phyloP scores from a whole-genome alignment of 148 eudicot genomes.

The Bassia scoparia region DNA sequence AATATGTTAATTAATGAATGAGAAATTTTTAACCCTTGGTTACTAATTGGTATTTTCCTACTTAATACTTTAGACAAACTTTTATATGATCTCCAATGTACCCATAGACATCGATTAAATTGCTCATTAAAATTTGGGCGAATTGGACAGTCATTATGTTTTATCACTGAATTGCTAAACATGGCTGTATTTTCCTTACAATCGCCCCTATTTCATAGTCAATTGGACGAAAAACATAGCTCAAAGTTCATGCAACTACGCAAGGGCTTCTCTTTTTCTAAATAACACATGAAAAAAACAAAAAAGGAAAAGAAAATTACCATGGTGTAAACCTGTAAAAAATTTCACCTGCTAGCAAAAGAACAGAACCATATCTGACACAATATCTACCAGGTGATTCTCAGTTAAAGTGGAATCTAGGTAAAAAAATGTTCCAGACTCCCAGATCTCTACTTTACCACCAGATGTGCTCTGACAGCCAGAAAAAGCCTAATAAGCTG shows the following conservation, averaged over 20 bases:
- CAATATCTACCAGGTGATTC: conserved; percentile 1
- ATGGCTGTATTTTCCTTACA: background rate
- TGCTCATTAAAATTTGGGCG: too few species aligned
- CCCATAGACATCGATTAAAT: too few species aligned
- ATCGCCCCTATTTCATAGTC: background rate
- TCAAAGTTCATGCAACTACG: background rate
- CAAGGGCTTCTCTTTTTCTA: background rate
- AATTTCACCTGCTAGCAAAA: conserved; percentile 9
- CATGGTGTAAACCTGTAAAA: background rate
- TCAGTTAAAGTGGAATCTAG: background rate
- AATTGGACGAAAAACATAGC: background rate
- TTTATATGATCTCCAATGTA: too few species aligned
- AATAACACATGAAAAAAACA: background rate
- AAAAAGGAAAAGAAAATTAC: background rate
- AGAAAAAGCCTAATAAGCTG: background rate
- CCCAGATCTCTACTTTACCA: background rate
- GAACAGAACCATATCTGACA: conserved; percentile 11
- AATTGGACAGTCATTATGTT: too few species aligned
- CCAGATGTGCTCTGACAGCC: background rate
- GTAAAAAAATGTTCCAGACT: too few species aligned
- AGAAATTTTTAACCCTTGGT: too few species aligned
- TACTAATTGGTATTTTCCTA: too few species aligned
- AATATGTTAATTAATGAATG: too few species aligned
- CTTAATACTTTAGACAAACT: too few species aligned
- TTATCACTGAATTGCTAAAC: too few species aligned